A percentile compares a stretch with the other conserved stretches of the same genome.
Conservation (phyloP, 2,329 filamentous ascomycete species). For the Aurifilum marmelostoma region DNA sequence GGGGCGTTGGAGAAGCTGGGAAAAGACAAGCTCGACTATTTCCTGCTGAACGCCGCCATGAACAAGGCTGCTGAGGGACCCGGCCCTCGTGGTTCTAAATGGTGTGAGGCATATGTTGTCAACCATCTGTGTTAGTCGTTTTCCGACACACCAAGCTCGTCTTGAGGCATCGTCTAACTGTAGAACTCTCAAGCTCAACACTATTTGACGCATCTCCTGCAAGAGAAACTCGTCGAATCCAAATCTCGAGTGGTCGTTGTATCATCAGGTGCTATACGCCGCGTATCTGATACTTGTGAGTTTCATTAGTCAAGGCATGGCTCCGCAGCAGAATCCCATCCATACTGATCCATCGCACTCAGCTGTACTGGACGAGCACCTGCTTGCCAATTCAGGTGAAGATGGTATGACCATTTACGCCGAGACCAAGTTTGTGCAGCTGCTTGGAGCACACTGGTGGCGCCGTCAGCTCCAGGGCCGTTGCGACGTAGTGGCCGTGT, state of each 20-base stretch:
- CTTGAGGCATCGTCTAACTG: background rate
- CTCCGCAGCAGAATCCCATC: too few relatives aligned
- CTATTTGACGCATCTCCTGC: constrained; percentile 54
- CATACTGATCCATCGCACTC: background rate
- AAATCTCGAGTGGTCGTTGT: constrained; percentile 53
- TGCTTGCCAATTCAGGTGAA: constrained; percentile 45
- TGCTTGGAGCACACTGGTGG: constrained; percentile 60
- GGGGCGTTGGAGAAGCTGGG: constrained; percentile 48
- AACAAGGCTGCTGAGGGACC: constrained; percentile 41
- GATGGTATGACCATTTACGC: constrained; percentile 41
- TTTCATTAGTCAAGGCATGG: background rate
- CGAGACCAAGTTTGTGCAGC: constrained; percentile 54
- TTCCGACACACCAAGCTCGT: background rate
- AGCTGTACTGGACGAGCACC: constrained; percentile 44
- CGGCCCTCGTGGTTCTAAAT: constrained; percentile 47
- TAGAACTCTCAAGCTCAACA: constrained; percentile 49
- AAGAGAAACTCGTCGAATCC: constrained; percentile 51
- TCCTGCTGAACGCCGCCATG: constrained; percentile 55
- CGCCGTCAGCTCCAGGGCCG: constrained; percentile 51
- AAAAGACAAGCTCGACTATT: constrained; percentile 48
- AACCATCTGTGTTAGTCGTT: constrained; percentile 53
- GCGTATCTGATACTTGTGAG: constrained; percentile 44
- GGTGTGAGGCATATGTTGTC: constrained; percentile 54
- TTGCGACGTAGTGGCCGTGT: constrained; percentile 55
- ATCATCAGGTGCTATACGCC: constrained; percentile 52